These are phyloP conservation scores for Ophiosphaerella narmari DNA, from an alignment of 2,329 filamentous ascomycete genomes.

Conservation along the genomic window DNA sequence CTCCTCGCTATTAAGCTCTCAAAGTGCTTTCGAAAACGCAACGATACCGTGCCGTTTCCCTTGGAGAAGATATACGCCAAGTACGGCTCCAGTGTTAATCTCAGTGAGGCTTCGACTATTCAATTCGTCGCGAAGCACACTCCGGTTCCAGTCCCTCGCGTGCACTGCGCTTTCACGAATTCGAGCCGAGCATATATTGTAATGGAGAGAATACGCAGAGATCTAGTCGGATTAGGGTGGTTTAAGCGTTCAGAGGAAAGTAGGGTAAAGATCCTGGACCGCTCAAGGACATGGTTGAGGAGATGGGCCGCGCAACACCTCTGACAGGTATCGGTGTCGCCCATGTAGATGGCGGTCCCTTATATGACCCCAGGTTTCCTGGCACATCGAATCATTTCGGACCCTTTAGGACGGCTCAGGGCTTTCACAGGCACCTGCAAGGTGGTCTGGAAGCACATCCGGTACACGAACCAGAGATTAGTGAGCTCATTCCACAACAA, in stretches of 20 bases:
- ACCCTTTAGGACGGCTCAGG: constrained; percentile 40
- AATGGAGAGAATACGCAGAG: constrained; percentile 49
- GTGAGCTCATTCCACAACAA: constrained; percentile 11
- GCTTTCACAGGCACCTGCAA: constrained; percentile 47
- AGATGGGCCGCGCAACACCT: constrained; percentile 18
- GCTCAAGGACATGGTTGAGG: constrained; percentile 20
- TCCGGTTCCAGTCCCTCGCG: constrained; percentile 46
- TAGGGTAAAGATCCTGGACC: constrained; percentile 10
- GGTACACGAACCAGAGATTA: constrained; percentile 11
- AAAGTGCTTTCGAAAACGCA: constrained; percentile 8
- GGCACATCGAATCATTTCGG: constrained; percentile 28
- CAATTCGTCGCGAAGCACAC: constrained; percentile 49
- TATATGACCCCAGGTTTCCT: constrained; percentile 35
- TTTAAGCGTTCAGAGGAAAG: constrained; percentile 12
- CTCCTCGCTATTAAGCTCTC: constrained; percentile 6
- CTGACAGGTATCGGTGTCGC: constrained; percentile 15
- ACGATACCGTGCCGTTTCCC: constrained; percentile 3
- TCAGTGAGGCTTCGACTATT: constrained; percentile 38
- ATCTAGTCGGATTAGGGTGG: constrained; percentile 24
- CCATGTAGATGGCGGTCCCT: constrained; percentile 16
- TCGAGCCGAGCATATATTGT: constrained; percentile 52
- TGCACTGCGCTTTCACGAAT: constrained; percentile 50
- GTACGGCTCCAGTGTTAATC: neutral
- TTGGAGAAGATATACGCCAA: constrained; percentile 7
- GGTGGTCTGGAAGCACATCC: constrained; percentile 22